Base-by-base conservation (phyloP, 495 filamentous ascomycete genomes). In the Annulohypoxylon maeteangense region DNA sequence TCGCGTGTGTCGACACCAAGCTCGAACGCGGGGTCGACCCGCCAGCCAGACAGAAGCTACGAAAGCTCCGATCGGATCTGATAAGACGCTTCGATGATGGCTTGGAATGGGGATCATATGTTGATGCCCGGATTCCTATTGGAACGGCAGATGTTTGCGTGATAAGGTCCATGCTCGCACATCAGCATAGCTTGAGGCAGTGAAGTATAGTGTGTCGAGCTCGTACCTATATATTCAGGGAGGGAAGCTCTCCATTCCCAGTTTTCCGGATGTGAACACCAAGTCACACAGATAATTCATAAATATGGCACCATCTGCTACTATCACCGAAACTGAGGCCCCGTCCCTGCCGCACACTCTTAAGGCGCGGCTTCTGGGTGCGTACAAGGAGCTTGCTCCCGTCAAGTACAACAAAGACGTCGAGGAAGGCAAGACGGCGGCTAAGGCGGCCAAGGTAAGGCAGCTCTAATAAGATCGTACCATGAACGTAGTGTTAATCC, bases 301-400 rank as follows among this genome's bases (percentile, higher is more conserved):
- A 64, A 82, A 51, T 23, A 89, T 89, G 87, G 86, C 88, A 58
- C 87, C 88, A 22, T 83, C 85, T 59, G 77, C 85, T 67, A 84
- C 81, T 22, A 82, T 86, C 47, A 84, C 81, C 31, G 57, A 85
- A 34, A 78, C 78, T 48, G 71, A 79, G 69, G 79, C 75, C 47
- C 72, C 70, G 62, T 65, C 65, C 48, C 66, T 69, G 45, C 80
- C 62, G 65, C 79, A 71, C 64, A 82, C 77, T 69, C 77, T 82
- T 16, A 74, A 79, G 4, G 75, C 81, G 67, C 74, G 76, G 22
- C 80, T 82, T 18, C 79, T 78, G 4, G 84, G 84, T n/a, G 78
- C 81, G 48, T 91, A 91, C 79, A 91, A 91, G 81, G 88, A 91
- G 73, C 81, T 89, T 48, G 77, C 80, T 6, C 72, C 85, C 29